Conservation (phyloP, 2,329 filamentous ascomycete genomes). For the Cladorrhinum sp. region DNA sequence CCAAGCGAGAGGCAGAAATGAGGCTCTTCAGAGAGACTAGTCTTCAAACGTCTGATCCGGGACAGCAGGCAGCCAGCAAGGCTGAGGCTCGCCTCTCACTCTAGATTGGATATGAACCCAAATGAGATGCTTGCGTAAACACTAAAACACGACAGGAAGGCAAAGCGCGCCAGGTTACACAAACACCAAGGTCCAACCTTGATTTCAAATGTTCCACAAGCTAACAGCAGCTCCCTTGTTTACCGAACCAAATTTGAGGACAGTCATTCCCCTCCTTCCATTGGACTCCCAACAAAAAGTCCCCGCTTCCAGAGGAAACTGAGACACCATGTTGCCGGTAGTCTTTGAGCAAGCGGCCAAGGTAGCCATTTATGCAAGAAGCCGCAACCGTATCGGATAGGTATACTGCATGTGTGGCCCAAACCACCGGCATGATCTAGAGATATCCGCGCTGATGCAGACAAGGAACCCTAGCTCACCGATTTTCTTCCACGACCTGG, state of each 20-base stretch:
- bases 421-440: neutral
- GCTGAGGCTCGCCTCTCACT: constrained; percentile 1
- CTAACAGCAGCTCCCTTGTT: neutral
- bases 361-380: neutral
- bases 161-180: neutral
- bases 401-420: neutral
- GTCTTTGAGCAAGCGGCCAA: neutral
- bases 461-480: neutral
- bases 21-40: constrained; percentile 3
- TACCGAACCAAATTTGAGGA: neutral
- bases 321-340: neutral
- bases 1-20: neutral
- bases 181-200: neutral
- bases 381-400: constrained; percentile 2
- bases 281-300: neutral
- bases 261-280: neutral
- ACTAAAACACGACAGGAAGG: neutral
- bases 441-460: neutral
- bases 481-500: neutral
- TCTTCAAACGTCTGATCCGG: neutral
- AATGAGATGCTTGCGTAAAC: neutral
- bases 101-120: neutral
- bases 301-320: neutral
- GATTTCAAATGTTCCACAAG: neutral
- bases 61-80: constrained; percentile 7